Evolutionary conservation across 805 yeast species (phyloP), one percentile per base, ranked within the genome.

Genomic region (Myxozyma vanderwaltii): DNA sequence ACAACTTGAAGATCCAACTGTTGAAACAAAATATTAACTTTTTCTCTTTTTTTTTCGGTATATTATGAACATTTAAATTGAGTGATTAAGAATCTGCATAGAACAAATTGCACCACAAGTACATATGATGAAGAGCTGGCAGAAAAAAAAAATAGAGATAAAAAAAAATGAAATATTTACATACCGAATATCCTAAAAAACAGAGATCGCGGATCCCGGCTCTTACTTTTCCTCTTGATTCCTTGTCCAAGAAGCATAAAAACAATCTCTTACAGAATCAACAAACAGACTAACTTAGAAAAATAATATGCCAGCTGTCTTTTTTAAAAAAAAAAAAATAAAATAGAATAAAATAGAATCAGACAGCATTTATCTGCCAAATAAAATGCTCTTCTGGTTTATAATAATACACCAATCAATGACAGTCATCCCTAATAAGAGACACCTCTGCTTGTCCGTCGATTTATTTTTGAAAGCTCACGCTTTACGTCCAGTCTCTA

Each of bases 401-500:
- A 29, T 29, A 29, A 29, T 29, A 29, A 29, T 29, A 29, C 33
- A 24, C 24, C 26, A 24, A 4, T 35, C 15, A 23, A 49, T 31
- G 35, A 17, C 41, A 38, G 8, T 15, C 17, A 8, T 7, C 35
- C 5, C n/a, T 13, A 5, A 8, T 38, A 17, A 8, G 15, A 13
- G 15, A 38, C 41, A 8, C 5, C 26, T n/a, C 46, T 33, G 5
- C n/a, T n/a, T n/a, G n/a, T n/a, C n/a, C n/a, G n/a, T n/a, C n/a
- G n/a, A n/a, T 29, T 29, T 29, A 29, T 29, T 29, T 29, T 29
- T n/a, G n/a, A n/a, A n/a, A 29, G 10, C 33, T 29, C 33, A 29
- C 26, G 38, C 19, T 56, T 69, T 72, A 83, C 43, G 85, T 83
- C 82, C 87, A 91, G 60, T 85, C 87, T 77, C 96, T 85, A 40